Conservation (phyloP, 345 rosid species). For the Euphorbia peplus region DNA sequence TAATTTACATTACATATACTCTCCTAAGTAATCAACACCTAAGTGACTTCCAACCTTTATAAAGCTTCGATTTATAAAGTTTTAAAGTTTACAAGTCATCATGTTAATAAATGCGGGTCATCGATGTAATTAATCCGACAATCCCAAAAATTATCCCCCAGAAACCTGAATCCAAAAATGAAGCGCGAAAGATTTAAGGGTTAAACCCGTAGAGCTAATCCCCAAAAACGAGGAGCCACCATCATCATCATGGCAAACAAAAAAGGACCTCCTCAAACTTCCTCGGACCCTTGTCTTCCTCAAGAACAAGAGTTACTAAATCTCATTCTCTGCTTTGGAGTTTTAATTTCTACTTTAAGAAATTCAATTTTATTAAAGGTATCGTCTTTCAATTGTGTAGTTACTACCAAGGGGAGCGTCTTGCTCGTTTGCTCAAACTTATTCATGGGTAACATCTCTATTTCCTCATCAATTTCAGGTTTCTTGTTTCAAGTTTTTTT, state of each 20-base stretch:
- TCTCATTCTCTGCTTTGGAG: neutral
- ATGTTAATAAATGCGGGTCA: too few relatives aligned
- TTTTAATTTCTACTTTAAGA: neutral
- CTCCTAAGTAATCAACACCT: too few relatives aligned
- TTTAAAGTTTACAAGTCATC: too few relatives aligned
- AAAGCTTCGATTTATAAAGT: too few relatives aligned
- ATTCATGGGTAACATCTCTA: constrained; percentile 41
- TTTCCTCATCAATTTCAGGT: neutral
- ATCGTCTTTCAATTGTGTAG: constrained; percentile 16
- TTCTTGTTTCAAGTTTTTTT: too few relatives aligned
- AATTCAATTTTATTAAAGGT: neutral
- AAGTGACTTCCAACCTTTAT: too few relatives aligned
- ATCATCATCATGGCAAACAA: constrained; percentile 23
- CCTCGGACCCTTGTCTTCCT: constrained; percentile 12
- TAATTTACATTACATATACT: too few relatives aligned
- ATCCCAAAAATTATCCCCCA: too few relatives aligned
- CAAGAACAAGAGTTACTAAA: constrained; percentile 24
- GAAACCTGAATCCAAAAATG: neutral
- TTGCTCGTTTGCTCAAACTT: constrained; percentile 44
- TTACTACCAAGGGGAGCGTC: constrained; percentile 55
- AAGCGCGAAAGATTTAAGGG: neutral
- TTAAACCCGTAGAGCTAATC: constrained; percentile 4
- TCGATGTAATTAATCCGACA: too few relatives aligned
- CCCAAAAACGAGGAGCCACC: neutral
- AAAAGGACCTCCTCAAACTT: constrained; percentile 6